Evolutionary conservation across 2,329 filamentous ascomycete species (phyloP).

Genomic region (Sporothrix mexicana): DNA sequence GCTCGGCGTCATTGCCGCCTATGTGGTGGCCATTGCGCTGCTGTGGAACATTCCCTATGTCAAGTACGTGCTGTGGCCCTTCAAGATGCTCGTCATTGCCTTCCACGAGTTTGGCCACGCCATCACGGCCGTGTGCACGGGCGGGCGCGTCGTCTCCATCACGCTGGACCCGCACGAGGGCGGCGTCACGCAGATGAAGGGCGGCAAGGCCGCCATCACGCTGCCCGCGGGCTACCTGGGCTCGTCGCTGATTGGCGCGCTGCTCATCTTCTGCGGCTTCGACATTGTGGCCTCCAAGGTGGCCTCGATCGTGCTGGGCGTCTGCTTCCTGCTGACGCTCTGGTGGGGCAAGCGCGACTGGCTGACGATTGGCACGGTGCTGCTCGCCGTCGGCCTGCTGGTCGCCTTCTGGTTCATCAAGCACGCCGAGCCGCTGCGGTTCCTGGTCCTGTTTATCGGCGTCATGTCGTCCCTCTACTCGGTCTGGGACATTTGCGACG

Average conservation of each 20-base stretch:
- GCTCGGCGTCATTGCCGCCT: slow-evolving; percentile 64
- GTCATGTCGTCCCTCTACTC: slow-evolving; percentile 83
- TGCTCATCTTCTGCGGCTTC: slow-evolving; percentile 81
- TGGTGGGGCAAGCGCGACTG: slow-evolving; percentile 84
- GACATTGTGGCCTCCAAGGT: slow-evolving; percentile 81
- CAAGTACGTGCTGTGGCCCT: slow-evolving; percentile 77
- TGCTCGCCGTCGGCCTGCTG: slow-evolving; percentile 72
- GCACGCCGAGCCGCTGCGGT: slow-evolving; percentile 74
- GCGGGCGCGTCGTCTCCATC: slow-evolving; percentile 66
- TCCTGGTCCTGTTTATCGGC: slow-evolving; percentile 75
- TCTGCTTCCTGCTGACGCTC: slow-evolving; percentile 77
- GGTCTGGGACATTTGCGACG: slow-evolving; percentile 86
- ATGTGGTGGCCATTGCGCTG: slow-evolving; percentile 72
- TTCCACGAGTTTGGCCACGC: slow-evolving; percentile 84
- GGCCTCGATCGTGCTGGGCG: slow-evolving; percentile 73
- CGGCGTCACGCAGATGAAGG: slow-evolving; percentile 77
- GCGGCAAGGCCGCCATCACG: slow-evolving; percentile 72
- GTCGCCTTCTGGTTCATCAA: slow-evolving; percentile 81
- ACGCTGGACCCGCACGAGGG: slow-evolving; percentile 77
- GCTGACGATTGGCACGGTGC: slow-evolving; percentile 74
- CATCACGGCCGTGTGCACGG: slow-evolving; percentile 72
- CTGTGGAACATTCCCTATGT: slow-evolving; percentile 82
- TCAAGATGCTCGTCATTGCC: slow-evolving; percentile 86
- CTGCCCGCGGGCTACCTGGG: slow-evolving; percentile 80
- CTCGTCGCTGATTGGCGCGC: slow-evolving; percentile 75